Evolutionary conservation across 108 stramenopile species (phyloP).

Genomic region (Chaetoceros tenuissimus): DNA sequence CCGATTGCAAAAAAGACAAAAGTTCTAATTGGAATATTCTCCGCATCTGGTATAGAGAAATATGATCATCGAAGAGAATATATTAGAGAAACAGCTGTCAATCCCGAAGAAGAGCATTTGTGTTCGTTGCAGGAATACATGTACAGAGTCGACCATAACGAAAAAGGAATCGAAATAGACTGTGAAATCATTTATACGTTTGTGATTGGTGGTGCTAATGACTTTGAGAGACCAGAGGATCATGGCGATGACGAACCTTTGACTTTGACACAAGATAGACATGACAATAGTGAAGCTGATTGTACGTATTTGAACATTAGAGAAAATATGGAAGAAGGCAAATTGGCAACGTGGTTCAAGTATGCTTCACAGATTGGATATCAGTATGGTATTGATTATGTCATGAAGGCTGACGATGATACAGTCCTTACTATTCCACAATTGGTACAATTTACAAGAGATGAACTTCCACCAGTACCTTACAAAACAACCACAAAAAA

Average conservation of each 20-base stretch:
- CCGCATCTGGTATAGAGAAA: too few species aligned
- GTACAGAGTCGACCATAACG: not conserved
- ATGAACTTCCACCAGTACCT: slow-evolving; percentile 9
- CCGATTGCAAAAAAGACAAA: too few species aligned
- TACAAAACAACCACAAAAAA: too few species aligned
- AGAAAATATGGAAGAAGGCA: slow-evolving; percentile 28
- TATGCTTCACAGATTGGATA: slow-evolving; percentile 11
- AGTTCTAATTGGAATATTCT: too few species aligned
- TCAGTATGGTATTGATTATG: slow-evolving; percentile 20
- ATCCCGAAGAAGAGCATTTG: not conserved
- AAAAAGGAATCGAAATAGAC: not conserved
- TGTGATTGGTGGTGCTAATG: slow-evolving; percentile 4
- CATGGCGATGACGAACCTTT: too few species aligned
- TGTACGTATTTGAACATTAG: slow-evolving; percentile 22
- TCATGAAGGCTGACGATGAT: slow-evolving; percentile 21
- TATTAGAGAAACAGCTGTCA: slow-evolving; percentile 1
- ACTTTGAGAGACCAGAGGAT: too few species aligned
- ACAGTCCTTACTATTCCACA: slow-evolving; percentile 9
- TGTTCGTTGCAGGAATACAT: slow-evolving; percentile 3
- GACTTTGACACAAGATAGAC: too few species aligned
- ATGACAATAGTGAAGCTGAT: too few species aligned
- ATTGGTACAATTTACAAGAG: slow-evolving; percentile 11
- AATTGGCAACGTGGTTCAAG: slow-evolving; percentile 21
- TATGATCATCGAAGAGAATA: not conserved
- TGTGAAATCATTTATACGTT: slow-evolving; percentile 4